Percentiles rank a stretch among this genome's conserved stretches.
Conservation (phyloP, 306 rosid species). For the Casuarina cunninghamiana region DNA sequence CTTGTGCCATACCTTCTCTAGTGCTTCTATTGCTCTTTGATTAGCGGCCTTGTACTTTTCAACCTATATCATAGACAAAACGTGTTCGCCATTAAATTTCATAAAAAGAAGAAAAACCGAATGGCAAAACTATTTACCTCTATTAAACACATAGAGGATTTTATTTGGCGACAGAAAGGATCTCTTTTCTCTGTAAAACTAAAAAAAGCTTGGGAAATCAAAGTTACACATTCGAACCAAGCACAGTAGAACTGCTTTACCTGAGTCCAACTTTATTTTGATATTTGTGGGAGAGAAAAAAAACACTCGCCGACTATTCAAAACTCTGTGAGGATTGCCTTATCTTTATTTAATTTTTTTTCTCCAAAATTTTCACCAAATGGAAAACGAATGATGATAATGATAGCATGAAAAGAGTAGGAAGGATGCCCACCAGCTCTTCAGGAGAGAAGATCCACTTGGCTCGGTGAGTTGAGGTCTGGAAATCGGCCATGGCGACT, state of each 20-base stretch:
- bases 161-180: neutral
- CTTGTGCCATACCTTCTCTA: slow-evolving; percentile 45
- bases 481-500: slow-evolving; percentile 79
- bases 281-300: neutral
- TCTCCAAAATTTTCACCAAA: slow-evolving; percentile 7
- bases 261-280: neutral
- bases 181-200: neutral
- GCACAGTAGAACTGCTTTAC: neutral
- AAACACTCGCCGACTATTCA: neutral
- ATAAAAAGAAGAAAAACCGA: neutral
- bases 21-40: slow-evolving; percentile 41
- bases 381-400: neutral
- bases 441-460: slow-evolving; percentile 87
- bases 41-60: slow-evolving; percentile 65
- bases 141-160: neutral
- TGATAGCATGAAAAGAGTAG: neutral
- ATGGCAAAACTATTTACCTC: neutral
- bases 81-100: neutral
- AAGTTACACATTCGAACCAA: neutral
- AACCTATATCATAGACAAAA: slow-evolving; percentile 38
- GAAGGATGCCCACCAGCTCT: slow-evolving; percentile 52
- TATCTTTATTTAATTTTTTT: neutral
- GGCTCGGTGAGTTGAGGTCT: slow-evolving; percentile 76
- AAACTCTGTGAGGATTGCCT: neutral
- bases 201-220: neutral